These are phyloP conservation scores for Aethionema arabicum DNA, from an alignment of 345 rosid species.

Conservation along the genomic window DNA sequence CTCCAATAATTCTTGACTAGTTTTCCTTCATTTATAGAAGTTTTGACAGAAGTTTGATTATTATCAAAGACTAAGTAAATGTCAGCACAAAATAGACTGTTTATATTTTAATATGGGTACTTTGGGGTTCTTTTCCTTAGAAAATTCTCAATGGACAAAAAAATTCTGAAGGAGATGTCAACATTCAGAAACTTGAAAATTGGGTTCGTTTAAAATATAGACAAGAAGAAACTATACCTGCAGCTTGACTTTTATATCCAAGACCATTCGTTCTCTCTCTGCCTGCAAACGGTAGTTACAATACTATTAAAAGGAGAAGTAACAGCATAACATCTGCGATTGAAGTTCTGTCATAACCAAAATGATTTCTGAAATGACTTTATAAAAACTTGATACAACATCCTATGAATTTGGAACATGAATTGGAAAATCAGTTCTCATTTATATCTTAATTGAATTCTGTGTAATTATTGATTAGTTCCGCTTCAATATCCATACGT, in stretches of 20 bases:
- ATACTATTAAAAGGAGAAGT: constrained; percentile 24
- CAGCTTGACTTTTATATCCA: constrained; percentile 96
- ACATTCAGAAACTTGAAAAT: constrained; percentile 18
- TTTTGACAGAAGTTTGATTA: constrained; percentile 18
- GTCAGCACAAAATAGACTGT: constrained; percentile 8
- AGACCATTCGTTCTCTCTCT: constrained; percentile 96
- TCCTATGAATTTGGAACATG: constrained; percentile 15
- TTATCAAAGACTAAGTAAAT: constrained; percentile 3
- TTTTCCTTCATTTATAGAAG: constrained; percentile 6
- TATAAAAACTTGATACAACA: constrained; percentile 19
- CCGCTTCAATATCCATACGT: constrained; percentile 18
- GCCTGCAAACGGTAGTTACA: constrained; percentile 48
- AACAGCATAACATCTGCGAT: constrained; percentile 10
- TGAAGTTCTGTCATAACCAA: constrained; percentile 12
- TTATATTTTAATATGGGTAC: constrained; percentile 9
- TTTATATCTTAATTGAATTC: constrained; percentile 9
- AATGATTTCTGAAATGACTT: constrained; percentile 9
- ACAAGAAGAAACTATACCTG: constrained; percentile 54
- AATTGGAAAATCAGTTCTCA: constrained; percentile 14
- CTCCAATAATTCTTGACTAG: neutral
- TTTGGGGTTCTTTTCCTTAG: constrained; percentile 17
- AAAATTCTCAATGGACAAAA: constrained; percentile 7
- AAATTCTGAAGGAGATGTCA: constrained; percentile 1
- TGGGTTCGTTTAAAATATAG: constrained; percentile 16
- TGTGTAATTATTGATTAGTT: constrained; percentile 14